phyloP scores from a whole-genome alignment of 2,329 filamentous ascomycete genomes.

The Arthrobotrys sphaeroides region DNA sequence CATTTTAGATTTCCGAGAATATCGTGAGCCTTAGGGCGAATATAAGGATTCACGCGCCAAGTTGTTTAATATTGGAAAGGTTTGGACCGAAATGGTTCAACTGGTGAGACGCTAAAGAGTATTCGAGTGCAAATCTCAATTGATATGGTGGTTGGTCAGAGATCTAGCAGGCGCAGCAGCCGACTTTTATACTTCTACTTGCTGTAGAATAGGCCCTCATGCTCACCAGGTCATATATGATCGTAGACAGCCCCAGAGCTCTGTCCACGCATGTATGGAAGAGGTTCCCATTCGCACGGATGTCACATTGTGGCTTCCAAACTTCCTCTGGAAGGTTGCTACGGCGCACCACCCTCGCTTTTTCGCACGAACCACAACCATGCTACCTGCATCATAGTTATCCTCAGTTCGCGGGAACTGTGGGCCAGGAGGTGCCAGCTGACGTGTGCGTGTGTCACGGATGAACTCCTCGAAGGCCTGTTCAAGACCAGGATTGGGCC shows the following conservation, averaged over 20 bases:
- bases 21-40: too few relatives aligned
- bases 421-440: constrained; percentile 19
- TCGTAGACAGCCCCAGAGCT: background rate
- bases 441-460: constrained; percentile 51
- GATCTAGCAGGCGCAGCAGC: background rate
- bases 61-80: too few relatives aligned
- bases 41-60: too few relatives aligned
- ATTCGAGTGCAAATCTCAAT: background rate
- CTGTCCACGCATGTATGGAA: background rate
- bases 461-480: background rate
- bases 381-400: constrained; percentile 22
- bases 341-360: background rate
- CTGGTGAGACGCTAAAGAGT: too few relatives aligned
- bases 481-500: background rate
- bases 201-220: background rate
- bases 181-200: background rate
- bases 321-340: background rate
- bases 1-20: constrained; percentile 6
- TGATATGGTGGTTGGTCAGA: background rate
- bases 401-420: constrained; percentile 3
- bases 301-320: background rate
- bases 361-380: constrained; percentile 22
- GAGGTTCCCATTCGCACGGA: background rate
- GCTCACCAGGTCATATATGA: background rate
- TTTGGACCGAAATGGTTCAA: too few relatives aligned